phyloP scores from a whole-genome alignment of 352 stramenopile species.

The Vaucheria bursata region DNA sequence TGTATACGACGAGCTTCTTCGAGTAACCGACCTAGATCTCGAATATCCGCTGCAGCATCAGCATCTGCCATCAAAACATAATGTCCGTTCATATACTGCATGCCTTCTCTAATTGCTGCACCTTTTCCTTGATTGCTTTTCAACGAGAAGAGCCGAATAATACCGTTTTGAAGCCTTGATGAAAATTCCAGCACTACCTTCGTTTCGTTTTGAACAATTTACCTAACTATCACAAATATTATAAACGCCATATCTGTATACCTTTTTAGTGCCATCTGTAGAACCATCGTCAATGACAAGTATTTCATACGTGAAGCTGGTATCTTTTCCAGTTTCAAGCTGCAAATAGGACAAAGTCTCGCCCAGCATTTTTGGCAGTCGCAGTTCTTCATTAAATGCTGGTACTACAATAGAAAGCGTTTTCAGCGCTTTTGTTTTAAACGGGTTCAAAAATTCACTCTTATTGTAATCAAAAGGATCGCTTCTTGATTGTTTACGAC shows the following conservation, averaged over 20 bases:
- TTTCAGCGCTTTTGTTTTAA: too few species aligned
- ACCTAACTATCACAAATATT: too few species aligned
- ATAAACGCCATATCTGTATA: too few species aligned
- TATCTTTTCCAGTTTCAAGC: background rate
- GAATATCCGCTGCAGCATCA: constrained; percentile 79
- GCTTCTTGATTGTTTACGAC: too few species aligned
- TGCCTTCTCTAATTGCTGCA: constrained; percentile 62
- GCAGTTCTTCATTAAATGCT: constrained; percentile 84
- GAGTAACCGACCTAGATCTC: constrained; percentile 59
- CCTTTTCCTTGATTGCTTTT: constrained; percentile 80
- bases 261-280: constrained; percentile 63
- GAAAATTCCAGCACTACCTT: constrained; percentile 21
- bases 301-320: constrained; percentile 53
- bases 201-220: too few species aligned
- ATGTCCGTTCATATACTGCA: constrained; percentile 67
- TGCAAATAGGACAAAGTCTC: constrained; percentile 70
- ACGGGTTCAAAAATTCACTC: too few species aligned
- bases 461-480: too few species aligned
- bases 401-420: constrained; percentile 80
- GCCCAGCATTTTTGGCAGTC: constrained; percentile 77
- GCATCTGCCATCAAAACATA: constrained; percentile 77
- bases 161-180: constrained; percentile 22
- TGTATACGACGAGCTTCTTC: constrained; percentile 39
- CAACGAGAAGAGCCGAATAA: constrained; percentile 65
- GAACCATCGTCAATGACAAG: constrained; percentile 85